These are phyloP conservation scores for Xylaria sp. DNA, from an alignment of 2,329 filamentous ascomycete genomes.

Conservation along the genomic window DNA sequence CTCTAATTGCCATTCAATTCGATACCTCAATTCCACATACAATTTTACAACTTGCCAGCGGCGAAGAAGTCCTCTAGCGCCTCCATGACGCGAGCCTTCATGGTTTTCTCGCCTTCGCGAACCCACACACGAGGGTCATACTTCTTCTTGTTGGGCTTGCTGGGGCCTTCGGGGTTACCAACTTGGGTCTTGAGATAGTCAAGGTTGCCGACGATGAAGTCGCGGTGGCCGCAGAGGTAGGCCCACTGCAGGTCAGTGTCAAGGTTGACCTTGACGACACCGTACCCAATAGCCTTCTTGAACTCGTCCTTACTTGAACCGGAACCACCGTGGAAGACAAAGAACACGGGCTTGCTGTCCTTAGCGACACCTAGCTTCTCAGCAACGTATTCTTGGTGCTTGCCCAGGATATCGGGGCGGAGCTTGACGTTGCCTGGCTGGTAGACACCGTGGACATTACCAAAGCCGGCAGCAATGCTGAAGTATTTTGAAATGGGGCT, in stretches of 20 bases:
- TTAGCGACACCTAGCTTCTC: slow-evolving; percentile 74
- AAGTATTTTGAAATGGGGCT: slow-evolving; percentile 92
- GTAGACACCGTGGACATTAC: slow-evolving; percentile 99
- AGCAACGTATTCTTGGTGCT: slow-evolving; percentile 94
- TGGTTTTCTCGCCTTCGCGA: slow-evolving; percentile 96
- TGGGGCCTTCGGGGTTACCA: slow-evolving; percentile 93
- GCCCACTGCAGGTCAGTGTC: slow-evolving; percentile 98
- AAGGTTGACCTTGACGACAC: slow-evolving; percentile 99
- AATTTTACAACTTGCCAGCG: slow-evolving; percentile 75
- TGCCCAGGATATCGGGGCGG: slow-evolving; percentile 92
- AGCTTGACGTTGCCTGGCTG: slow-evolving; percentile 98
- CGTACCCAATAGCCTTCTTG: slow-evolving; percentile 86
- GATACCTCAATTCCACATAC: slow-evolving; percentile 10
- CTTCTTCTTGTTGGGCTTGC: slow-evolving; percentile 99
- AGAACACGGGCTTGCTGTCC: slow-evolving; percentile 93
- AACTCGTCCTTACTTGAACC: slow-evolving; percentile 93
- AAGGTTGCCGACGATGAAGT: slow-evolving; percentile 94
- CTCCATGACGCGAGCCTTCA: slow-evolving; percentile 81
- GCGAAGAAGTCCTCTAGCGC: slow-evolving; percentile 94
- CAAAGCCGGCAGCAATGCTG: slow-evolving; percentile 97
- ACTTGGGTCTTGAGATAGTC: slow-evolving; percentile 89
- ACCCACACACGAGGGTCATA: slow-evolving; percentile 94
- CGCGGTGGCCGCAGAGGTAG: slow-evolving; percentile 90
- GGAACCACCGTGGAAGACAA: slow-evolving; percentile 99
- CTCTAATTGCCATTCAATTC: not conserved